phyloP scores from a whole-genome alignment of 148 eudicot genomes.

The Oxyria digyna region DNA sequence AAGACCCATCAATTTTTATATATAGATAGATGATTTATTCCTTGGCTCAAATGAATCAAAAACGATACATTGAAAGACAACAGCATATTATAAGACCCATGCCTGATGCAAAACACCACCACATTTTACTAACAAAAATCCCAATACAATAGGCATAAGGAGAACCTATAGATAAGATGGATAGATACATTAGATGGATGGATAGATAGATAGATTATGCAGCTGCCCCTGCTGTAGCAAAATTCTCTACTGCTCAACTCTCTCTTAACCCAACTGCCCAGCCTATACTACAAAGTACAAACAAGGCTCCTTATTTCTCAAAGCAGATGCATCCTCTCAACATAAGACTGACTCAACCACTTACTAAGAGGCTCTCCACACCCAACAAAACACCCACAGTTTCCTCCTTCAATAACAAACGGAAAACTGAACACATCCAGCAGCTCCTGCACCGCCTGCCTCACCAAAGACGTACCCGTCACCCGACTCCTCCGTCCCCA shows the following conservation, averaged over 20 bases:
- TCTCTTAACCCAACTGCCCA: not conserved
- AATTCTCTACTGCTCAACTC: not conserved
- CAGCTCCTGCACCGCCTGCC: slow-evolving; percentile 83
- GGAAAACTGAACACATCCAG: slow-evolving; percentile 65
- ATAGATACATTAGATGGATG: not conserved
- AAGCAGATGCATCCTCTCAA: slow-evolving; percentile 93
- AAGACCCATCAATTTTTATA: too few relatives aligned
- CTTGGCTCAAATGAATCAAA: not conserved
- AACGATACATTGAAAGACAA: not conserved
- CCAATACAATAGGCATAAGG: not conserved
- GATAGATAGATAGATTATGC: not conserved
- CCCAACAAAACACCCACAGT: slow-evolving; percentile 90
- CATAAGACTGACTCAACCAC: slow-evolving; percentile 71
- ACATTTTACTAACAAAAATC: not conserved
- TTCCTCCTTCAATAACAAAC: slow-evolving; percentile 58
- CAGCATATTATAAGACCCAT: not conserved
- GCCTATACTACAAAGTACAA: not conserved
- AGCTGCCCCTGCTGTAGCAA: not conserved
- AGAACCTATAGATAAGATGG: not conserved
- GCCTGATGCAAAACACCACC: not conserved
- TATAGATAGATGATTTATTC: too few relatives aligned
- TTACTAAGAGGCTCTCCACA: slow-evolving; percentile 74
- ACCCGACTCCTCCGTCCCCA: slow-evolving; percentile 96
- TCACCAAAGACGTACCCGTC: slow-evolving; percentile 74
- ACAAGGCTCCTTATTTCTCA: slow-evolving; percentile 13